Evolutionary conservation across 129 eudicot genomes (phyloP).

Genomic region (Saposhnikovia divaricata): DNA sequence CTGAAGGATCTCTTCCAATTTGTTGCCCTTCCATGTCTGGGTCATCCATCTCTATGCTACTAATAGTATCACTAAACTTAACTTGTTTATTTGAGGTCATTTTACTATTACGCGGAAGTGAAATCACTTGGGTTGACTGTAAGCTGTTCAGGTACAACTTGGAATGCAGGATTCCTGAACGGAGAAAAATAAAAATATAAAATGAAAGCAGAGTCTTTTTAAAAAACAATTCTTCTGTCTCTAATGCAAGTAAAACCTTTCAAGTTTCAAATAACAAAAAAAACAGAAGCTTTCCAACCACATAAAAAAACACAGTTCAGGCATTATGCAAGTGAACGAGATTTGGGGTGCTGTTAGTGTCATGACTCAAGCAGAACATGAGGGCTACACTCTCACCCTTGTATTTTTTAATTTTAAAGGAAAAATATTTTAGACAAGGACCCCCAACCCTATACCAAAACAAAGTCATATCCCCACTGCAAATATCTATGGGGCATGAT

Average conservation of each 20-base stretch:
- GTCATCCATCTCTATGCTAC: too few relatives aligned
- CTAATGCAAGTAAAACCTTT: background rate
- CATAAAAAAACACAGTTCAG: background rate
- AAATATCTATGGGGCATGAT: background rate
- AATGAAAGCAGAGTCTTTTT: background rate
- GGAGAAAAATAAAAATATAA: background rate
- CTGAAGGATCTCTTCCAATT: too few relatives aligned
- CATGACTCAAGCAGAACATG: slow-evolving; percentile 4
- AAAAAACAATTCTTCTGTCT: background rate
- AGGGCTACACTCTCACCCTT: background rate
- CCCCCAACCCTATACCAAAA: background rate
- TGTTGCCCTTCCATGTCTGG: too few relatives aligned
- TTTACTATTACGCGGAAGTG: too few relatives aligned
- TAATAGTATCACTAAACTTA: too few relatives aligned
- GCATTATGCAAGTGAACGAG: slow-evolving; percentile 29
- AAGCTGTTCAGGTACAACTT: slow-evolving; percentile 27
- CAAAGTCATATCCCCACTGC: background rate
- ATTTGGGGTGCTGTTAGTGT: slow-evolving; percentile 49
- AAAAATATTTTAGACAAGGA: background rate
- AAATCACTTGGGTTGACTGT: slow-evolving; percentile 32
- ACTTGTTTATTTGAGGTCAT: too few relatives aligned
- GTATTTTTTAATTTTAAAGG: background rate
- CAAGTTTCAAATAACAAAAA: too few relatives aligned
- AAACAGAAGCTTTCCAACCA: background rate
- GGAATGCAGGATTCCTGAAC: slow-evolving; percentile 46